These are phyloP conservation scores for Microcyclospora tardicrescens DNA, from an alignment of 2,329 filamentous ascomycete genomes.

Conservation along the genomic window DNA sequence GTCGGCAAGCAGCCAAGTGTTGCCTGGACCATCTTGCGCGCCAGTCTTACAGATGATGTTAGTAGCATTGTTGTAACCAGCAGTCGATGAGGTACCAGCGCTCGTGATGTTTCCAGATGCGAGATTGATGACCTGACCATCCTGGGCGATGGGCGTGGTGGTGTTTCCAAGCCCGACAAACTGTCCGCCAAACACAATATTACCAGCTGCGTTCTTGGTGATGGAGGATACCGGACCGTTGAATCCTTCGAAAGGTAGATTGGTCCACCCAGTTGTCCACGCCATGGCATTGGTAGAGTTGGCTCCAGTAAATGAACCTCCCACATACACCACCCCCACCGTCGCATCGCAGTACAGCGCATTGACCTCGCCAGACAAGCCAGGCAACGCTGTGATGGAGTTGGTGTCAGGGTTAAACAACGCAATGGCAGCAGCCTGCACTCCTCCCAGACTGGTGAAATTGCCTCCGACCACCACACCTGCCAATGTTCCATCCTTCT, in stretches of 20 bases:
- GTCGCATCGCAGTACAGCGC: constrained; percentile 70
- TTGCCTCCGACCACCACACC: constrained; percentile 83
- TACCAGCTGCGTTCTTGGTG: constrained; percentile 61
- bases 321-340: constrained; percentile 73
- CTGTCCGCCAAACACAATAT: constrained; percentile 81
- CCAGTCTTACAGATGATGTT: constrained; percentile 72
- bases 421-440: constrained; percentile 65
- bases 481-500: constrained; percentile 51
- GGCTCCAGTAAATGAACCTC: constrained; percentile 65
- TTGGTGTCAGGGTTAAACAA: constrained; percentile 64
- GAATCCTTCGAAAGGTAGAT: constrained; percentile 83
- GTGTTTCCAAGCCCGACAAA: constrained; percentile 83
- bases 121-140: constrained; percentile 70
- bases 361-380: constrained; percentile 70
- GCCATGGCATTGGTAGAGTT: constrained; percentile 85
- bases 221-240: constrained; percentile 88
- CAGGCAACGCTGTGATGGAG: constrained; percentile 59
- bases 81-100: constrained; percentile 45
- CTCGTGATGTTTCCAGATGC: constrained; percentile 61
- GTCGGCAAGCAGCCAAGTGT: constrained; percentile 71
- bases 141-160: constrained; percentile 51
- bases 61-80: constrained; percentile 59
- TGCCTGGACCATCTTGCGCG: constrained; percentile 54
- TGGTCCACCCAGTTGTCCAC: constrained; percentile 64
- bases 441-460: constrained; percentile 77